A percentile compares a stretch with the other conserved stretches of the same genome.
phyloP scores from a whole-genome alignment of 208 protist genomes.

The Hexamita inflata region DNA sequence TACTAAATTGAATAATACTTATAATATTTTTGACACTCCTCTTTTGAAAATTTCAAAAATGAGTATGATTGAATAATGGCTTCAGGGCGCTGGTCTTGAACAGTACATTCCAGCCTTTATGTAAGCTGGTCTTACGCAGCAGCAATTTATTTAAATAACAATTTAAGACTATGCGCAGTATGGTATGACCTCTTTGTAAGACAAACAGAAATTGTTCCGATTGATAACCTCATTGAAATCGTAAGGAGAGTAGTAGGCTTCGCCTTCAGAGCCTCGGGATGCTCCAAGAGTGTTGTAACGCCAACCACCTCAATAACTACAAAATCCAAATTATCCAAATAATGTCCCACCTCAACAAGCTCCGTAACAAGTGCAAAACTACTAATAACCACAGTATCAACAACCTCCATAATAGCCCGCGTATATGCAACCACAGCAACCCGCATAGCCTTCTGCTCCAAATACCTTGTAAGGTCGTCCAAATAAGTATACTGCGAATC shows the following conservation, averaged over 20 bases:
- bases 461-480: background rate
- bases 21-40: no score
- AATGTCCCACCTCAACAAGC: background rate
- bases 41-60: no score
- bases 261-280: background rate
- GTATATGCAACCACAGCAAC: background rate
- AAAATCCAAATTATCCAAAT: background rate
- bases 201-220: slow-evolving; percentile 36
- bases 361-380: background rate
- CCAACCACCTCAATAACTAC: background rate
- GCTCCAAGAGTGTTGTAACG: background rate
- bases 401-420: background rate
- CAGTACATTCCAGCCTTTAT: background rate
- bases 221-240: slow-evolving; percentile 32
- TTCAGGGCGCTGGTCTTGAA: background rate
- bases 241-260: background rate
- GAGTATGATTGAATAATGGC: slow-evolving; percentile 7
- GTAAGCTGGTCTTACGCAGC: background rate
- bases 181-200: slow-evolving; percentile 14
- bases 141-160: slow-evolving; percentile 26
- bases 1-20: no score
- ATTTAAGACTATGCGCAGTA: slow-evolving; percentile 33
- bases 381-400: background rate
- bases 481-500: background rate
- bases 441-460: background rate